Evolutionary conservation across 345 rosid species (phyloP), one percentile per base, ranked within the genome.

Genomic region (Salix purpurea): DNA sequence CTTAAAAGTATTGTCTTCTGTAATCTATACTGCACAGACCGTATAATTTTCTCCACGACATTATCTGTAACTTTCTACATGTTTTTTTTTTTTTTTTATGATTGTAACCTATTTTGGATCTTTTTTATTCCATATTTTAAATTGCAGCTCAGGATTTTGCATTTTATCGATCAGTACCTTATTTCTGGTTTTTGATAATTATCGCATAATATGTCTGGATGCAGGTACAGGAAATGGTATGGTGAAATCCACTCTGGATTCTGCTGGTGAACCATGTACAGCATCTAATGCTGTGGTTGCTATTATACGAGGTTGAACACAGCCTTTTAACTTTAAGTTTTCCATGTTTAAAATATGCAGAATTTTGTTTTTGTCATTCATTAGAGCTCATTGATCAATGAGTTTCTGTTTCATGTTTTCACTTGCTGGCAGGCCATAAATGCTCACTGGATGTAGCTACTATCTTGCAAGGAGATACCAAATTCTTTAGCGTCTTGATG

Each of bases 181-280:
- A 16, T 74, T 74, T 28, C 12, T 4, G 5, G 62, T 76, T 23
- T 23, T 46, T 21, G 34, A 44, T 12, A 10, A 58, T 56, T 76
- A 15, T 18, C 15, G 26, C 26, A 37, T 39, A 21, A 44, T 71
- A 42, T 79, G 56, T 76, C 42, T 78, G 79, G 79, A 62, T 83
- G 76, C 85, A 96, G 98, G 99, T 77, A 96, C 97, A 21, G 91
- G 91, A 73, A 96, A 96, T 82, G 99, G 99, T 76, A 92, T 96
- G 99, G 91, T 74, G 50, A 96, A 93, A 75, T 96, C 99, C 46
- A 77, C 90, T 81, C 81, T 96, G 78, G 91, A 91, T 79, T 83
- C 90, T 1, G 98, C 84, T 56, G 97, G 98, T 64, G 86, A 87
- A 81, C 90, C 90, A 12, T 93, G 97, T 79, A 85, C 71, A 74